Base-by-base conservation (phyloP, 163 green algal species). In the Scenedesmus sp. region DNA sequence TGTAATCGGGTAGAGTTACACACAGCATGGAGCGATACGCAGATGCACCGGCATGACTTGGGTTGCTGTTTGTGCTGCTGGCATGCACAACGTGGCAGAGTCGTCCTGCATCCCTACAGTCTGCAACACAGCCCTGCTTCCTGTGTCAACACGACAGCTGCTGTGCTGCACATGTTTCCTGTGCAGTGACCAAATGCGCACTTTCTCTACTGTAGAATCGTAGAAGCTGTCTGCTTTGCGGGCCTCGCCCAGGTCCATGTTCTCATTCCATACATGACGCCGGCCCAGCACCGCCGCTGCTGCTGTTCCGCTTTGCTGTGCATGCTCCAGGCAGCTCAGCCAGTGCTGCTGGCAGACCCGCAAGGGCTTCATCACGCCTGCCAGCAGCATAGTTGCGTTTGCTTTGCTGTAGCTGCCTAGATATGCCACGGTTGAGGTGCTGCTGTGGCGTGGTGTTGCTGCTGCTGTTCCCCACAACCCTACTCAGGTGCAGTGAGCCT, bases 131-230 rank as follows among this genome's bases (percentile, higher is more conserved):
- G 15, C 16, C 56, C 20, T 70, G 30, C 20, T 4, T n/a, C 2
- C 22, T 33, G 20, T n/a, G n/a, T n/a, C n/a, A n/a, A n/a, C n/a
- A 20, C 40, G 65, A 16, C 65, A 76, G 9, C 9, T 40, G 65
- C 65, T 20, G 65, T 76, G 65, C 65, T 40, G 42, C 43, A 42
- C 42, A 40, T 85, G 26, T 37, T 13, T 1, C 22, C 20, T 76
- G 30, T 30, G 18, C 30, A 40, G 30, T 40, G 16, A 15, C 16
- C 30, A 33, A 20, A 18, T n/a, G 30, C 40, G n/a, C 24, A 94
- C 92, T 89, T 94, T 91, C 35, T 94, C 93, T 18, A 95, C 83
- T 3, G 94, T 96, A 0, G 90, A 93, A 61, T 96, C 93, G 37
- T 96, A 96, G 44, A 96, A 96, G 85, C 56, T 84, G 2, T 89